Percentiles rank a stretch among this genome's conserved stretches.
Conservation (phyloP, 108 stramenopile genomes). For the Nitzschia inconspicua region DNA sequence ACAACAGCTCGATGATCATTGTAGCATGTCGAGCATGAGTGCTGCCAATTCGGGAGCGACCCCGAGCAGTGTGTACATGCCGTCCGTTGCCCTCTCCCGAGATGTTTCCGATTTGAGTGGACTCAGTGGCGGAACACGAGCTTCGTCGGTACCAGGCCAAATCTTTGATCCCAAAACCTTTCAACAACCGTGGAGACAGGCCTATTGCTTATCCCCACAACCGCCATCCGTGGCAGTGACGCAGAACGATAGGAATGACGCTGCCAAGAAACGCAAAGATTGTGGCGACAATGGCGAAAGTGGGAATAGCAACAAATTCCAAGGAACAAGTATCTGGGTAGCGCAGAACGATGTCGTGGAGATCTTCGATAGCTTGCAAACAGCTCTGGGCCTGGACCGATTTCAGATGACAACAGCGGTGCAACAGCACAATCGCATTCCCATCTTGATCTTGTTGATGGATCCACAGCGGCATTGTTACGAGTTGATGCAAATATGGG, state of each 20-base stretch:
- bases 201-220: constrained; percentile 20
- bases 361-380: constrained; percentile 3
- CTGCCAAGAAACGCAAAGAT: neutral
- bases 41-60: constrained; percentile 7
- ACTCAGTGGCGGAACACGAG: constrained; percentile 11
- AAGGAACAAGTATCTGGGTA: neutral
- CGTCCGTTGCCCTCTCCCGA: constrained; percentile 21
- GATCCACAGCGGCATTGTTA: constrained; percentile 33
- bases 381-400: neutral
- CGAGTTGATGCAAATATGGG: constrained; percentile 48
- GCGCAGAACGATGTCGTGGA: constrained; percentile 18
- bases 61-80: constrained; percentile 27
- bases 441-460: constrained; percentile 40
- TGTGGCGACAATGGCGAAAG: neutral
- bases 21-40: constrained; percentile 4
- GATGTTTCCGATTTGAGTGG: constrained; percentile 52
- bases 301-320: neutral
- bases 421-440: constrained; percentile 26
- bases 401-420: neutral
- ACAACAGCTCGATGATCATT: constrained; percentile 1
- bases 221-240: constrained; percentile 9
- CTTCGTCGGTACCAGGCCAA: constrained; percentile 11
- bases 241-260: neutral
- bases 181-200: constrained; percentile 34
- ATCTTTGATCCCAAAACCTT: constrained; percentile 12